These are phyloP conservation scores for Phytophthora kernoviae DNA, from an alignment of 352 stramenopile species.

Conservation along the genomic window DNA sequence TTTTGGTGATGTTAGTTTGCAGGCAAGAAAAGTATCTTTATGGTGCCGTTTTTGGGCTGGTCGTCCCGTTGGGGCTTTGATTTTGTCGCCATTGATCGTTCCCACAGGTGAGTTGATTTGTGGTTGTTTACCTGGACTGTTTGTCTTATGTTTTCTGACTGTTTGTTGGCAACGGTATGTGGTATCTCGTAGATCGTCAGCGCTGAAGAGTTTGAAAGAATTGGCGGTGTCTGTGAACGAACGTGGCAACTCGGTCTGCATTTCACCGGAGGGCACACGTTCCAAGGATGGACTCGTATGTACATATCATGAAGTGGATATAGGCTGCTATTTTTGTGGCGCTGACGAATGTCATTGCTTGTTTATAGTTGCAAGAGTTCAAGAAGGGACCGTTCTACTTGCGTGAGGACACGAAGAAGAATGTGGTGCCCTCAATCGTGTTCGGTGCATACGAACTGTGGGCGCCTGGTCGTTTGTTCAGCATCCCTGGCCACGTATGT, in stretches of 20 bases:
- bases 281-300: conserved; percentile 78
- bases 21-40: conserved; percentile 86
- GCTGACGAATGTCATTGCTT: conserved; percentile 2
- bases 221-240: conserved; percentile 74
- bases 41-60: conserved; percentile 83
- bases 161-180: conserved; percentile 3
- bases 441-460: conserved; percentile 86
- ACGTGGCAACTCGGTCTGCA: conserved; percentile 74
- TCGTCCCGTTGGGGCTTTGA: conserved; percentile 73
- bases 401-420: conserved; percentile 83
- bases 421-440: conserved; percentile 75
- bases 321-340: not conserved
- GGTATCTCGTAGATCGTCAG: conserved; percentile 41
- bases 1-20: conserved; percentile 49
- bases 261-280: conserved; percentile 84
- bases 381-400: conserved; percentile 90
- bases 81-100: conserved; percentile 83
- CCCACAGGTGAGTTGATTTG: conserved; percentile 48
- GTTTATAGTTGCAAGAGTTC: conserved; percentile 77
- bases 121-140: not conserved
- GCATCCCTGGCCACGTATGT: conserved; percentile 68
- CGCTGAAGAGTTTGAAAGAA: conserved; percentile 72
- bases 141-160: conserved; percentile 3
- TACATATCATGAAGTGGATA: not conserved
- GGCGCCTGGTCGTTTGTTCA: conserved; percentile 76